phyloP scores from a whole-genome alignment of 1,284 basidiomycete genomes.

The Trichosporon sp. region DNA sequence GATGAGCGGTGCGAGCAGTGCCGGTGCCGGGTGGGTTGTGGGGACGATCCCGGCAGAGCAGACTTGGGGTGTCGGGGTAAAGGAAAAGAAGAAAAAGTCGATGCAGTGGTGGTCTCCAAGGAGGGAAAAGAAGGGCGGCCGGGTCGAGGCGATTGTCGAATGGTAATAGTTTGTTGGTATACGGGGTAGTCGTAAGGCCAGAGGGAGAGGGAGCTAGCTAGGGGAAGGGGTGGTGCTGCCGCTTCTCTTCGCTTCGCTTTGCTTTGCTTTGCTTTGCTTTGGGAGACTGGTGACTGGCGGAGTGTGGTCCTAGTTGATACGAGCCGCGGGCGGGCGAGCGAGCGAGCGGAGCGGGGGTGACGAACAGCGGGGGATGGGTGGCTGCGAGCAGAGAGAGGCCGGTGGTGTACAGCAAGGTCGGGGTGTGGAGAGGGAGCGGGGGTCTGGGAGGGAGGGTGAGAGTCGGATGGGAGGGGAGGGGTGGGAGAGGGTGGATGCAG shows the following conservation, averaged over 20 bases:
- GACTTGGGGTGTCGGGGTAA: neutral
- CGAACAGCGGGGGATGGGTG: neutral
- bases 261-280: too few relatives aligned
- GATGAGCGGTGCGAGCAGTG: too few relatives aligned
- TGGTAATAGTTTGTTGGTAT: neutral
- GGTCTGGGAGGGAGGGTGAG: neutral
- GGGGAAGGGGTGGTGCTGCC: neutral
- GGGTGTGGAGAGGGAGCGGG: neutral
- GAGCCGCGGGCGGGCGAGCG: neutral
- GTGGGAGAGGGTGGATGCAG: neutral
- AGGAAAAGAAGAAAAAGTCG: neutral
- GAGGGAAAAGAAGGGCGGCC: neutral
- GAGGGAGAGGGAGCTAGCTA: neutral
- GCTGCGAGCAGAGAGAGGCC: neutral
- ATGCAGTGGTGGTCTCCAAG: neutral
- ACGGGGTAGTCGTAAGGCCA: conserved; percentile 1
- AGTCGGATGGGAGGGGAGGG: neutral
- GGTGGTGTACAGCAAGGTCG: neutral
- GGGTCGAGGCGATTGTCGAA: neutral
- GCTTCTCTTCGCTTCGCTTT: too few relatives aligned
- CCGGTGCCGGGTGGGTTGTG: too few relatives aligned
- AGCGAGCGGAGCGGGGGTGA: neutral
- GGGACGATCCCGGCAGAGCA: too few relatives aligned
- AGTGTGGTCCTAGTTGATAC: neutral
- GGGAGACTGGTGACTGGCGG: too few relatives aligned